These are phyloP conservation scores for Leishmania gerbilli DNA, from an alignment of 208 protist species.

Conservation along the genomic window DNA sequence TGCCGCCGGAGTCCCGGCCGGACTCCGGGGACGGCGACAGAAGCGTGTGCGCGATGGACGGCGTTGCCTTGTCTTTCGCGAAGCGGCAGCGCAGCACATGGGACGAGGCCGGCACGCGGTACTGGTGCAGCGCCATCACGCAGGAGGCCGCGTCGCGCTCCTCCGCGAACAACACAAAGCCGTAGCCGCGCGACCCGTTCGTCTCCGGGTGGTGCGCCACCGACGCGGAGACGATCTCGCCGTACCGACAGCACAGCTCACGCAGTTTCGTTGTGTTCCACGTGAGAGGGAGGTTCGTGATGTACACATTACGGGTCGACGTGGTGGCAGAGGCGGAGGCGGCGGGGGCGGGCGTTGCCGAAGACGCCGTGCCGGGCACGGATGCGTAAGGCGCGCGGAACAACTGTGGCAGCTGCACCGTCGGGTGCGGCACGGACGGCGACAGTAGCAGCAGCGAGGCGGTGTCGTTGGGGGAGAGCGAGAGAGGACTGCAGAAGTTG, in stretches of 20 bases:
- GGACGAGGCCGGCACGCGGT: slow-evolving; percentile 22
- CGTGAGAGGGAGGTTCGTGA: slow-evolving; percentile 55
- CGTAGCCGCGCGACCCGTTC: slow-evolving; percentile 60
- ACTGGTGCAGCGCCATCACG: slow-evolving; percentile 30
- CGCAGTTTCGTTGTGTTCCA: slow-evolving; percentile 71
- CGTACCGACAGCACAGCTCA: slow-evolving; percentile 49
- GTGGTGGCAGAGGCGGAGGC: slow-evolving; percentile 6
- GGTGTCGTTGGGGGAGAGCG: slow-evolving; percentile 12
- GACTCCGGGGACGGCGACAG: slow-evolving; percentile 1
- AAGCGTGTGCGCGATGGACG: slow-evolving; percentile 38
- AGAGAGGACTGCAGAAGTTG: slow-evolving; percentile 13
- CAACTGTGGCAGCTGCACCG: not conserved
- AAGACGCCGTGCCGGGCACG: not conserved
- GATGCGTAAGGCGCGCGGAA: not conserved
- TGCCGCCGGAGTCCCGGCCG: not conserved
- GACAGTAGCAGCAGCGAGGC: slow-evolving; percentile 4
- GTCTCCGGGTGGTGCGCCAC: slow-evolving; percentile 52
- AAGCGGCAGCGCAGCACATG: slow-evolving; percentile 50
- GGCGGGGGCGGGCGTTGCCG: slow-evolving; percentile 1
- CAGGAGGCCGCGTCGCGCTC: slow-evolving; percentile 46
- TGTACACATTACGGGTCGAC: slow-evolving; percentile 55
- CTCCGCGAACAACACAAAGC: slow-evolving; percentile 70
- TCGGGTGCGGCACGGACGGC: not conserved
- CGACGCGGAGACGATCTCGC: slow-evolving; percentile 59
- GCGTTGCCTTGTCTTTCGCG: slow-evolving; percentile 60